Base-by-base conservation (phyloP, 2,329 filamentous ascomycete species). In the Helotiales sp. region DNA sequence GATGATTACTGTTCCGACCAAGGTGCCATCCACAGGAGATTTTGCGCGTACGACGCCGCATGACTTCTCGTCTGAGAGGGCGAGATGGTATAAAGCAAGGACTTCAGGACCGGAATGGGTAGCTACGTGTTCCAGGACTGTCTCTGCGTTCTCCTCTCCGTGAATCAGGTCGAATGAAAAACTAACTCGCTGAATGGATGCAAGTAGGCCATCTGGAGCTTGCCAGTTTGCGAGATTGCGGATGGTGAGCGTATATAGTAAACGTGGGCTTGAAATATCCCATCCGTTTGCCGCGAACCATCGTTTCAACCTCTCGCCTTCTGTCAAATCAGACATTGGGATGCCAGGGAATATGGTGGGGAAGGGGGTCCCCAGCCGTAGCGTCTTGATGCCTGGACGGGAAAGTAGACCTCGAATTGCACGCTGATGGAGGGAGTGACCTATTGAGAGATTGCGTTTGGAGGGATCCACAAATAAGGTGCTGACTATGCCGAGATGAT, bases 201-300 rank as follows among this genome's bases (percentile, higher is more conserved):
- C 79, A 0, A 84, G 78, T 64, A 89, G 79, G 2, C 83, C 83
- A 7, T 86, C 80, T 1, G 86, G 85, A 7, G 85, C 81, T 9
- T 75, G 71, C 86, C 86, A 89, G 1, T 77, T 77, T 19, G 77
- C 70, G 24, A 89, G 69, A 60, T 85, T 84, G 30, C 80, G 80
- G 33, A 87, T 80, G 0, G 85, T 77, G 73, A 88, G 82, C 61
- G 81, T 87, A 72, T 83, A 87, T 0, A 89, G 80, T 0, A 84
- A 77, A 10, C 82, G 79, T 1, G 84, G 85, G 4, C 85, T 76
- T 0, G 83, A 80, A 2, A 82, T 88, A 67, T 96, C 92, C 93
- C 93, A 97, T 13, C 93, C 93, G 47, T 92, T 82, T 63, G 88
- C 90, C n/a, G 87, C 84, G 71, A 97, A 96, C 93, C 93, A 98